Conservation (phyloP, 805 yeast genomes). For the Starmerella geochares region DNA sequence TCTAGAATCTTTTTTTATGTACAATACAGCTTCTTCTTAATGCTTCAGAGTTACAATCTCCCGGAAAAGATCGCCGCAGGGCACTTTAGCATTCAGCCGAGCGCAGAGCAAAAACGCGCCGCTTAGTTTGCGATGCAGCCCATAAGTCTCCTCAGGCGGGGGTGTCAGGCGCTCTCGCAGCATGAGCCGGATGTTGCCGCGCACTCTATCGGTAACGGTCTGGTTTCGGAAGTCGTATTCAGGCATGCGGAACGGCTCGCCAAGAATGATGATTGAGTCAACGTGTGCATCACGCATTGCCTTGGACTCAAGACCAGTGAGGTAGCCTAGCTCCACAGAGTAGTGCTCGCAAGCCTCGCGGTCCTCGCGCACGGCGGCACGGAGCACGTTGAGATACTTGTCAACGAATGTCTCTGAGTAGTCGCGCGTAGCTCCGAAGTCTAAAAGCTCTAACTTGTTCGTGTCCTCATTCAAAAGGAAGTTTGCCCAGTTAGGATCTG, state of each 20-base stretch:
- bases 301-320: slow-evolving; percentile 81
- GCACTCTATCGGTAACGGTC: slow-evolving; percentile 87
- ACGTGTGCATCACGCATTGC: slow-evolving; percentile 88
- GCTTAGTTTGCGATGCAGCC: slow-evolving; percentile 88
- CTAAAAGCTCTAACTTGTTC: slow-evolving; percentile 69
- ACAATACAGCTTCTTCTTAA: not conserved
- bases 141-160: slow-evolving; percentile 96
- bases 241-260: slow-evolving; percentile 70
- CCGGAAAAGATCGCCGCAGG: slow-evolving; percentile 63
- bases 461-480: slow-evolving; percentile 71
- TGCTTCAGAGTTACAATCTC: slow-evolving; percentile 47
- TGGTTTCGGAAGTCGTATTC: slow-evolving; percentile 68
- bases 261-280: slow-evolving; percentile 78
- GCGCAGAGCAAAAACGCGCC: slow-evolving; percentile 91
- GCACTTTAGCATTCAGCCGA: slow-evolving; percentile 69
- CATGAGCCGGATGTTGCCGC: slow-evolving; percentile 82
- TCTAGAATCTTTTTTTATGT: not conserved
- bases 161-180: slow-evolving; percentile 83
- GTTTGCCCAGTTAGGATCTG: slow-evolving; percentile 99
- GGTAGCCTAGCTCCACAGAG: slow-evolving; percentile 68
- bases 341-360: slow-evolving; percentile 50
- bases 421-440: slow-evolving; percentile 90
- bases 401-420: slow-evolving; percentile 57
- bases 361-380: slow-evolving; percentile 65
- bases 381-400: slow-evolving; percentile 59